Percentiles rank a stretch among this genome's conserved stretches.
phyloP scores from a whole-genome alignment of 768 basidiomycete species.

The Lentinula detonsa region DNA sequence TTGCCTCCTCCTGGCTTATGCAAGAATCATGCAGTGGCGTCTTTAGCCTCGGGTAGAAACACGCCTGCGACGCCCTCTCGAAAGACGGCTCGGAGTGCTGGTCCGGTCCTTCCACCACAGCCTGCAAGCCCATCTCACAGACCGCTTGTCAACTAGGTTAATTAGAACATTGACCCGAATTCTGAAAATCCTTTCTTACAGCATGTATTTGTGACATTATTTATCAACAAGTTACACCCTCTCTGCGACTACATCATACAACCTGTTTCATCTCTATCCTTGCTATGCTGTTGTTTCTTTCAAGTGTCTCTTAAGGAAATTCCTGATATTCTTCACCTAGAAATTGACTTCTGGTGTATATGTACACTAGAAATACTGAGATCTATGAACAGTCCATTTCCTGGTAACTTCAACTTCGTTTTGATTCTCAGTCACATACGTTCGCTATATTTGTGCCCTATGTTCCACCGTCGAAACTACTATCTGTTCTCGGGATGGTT shows the following conservation, averaged over 20 bases:
- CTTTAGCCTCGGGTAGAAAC: slow-evolving; percentile 12
- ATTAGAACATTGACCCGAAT: not conserved
- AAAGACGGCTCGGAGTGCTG: not conserved
- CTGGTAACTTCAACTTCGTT: no score
- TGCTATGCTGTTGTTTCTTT: no score
- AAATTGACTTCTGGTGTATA: no score
- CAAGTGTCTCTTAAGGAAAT: no score
- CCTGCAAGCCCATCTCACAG: not conserved
- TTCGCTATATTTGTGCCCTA: no score
- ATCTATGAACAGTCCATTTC: no score
- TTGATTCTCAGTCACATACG: no score
- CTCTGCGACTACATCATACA: not conserved
- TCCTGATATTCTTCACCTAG: no score
- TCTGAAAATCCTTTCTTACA: not conserved
- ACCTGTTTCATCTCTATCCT: not conserved
- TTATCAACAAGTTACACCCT: no score
- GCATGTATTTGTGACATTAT: not conserved
- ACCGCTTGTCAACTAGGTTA: not conserved
- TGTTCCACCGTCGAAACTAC: no score
- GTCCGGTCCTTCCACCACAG: not conserved
- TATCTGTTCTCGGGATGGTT: no score
- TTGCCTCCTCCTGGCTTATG: slow-evolving; percentile 62
- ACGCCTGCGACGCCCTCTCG: slow-evolving; percentile 7
- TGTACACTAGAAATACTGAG: no score
- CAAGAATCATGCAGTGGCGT: slow-evolving; percentile 27